phyloP scores from a whole-genome alignment of 2,329 filamentous ascomycete genomes.

The Talaromyces atroroseus region DNA sequence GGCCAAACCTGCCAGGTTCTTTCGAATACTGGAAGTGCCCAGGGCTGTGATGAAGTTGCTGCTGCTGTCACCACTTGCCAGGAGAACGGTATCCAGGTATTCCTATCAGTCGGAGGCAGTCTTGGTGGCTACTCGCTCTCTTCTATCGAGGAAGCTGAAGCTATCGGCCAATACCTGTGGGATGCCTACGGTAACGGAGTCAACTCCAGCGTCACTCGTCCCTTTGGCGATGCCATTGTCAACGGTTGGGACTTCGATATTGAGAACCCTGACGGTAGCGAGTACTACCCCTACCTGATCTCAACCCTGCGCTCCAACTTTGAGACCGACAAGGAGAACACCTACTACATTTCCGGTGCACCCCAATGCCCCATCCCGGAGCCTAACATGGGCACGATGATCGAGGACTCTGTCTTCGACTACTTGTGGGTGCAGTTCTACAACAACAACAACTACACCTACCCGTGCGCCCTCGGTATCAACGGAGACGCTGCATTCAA shows the following conservation, averaged over 20 bases:
- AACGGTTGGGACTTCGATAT: conserved; percentile 53
- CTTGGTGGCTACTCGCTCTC: not conserved
- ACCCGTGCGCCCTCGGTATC: conserved; percentile 25
- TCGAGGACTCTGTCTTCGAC: conserved; percentile 44
- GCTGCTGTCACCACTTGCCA: not conserved
- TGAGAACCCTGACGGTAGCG: conserved; percentile 33
- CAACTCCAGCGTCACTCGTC: conserved; percentile 38
- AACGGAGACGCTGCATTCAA: conserved; percentile 27
- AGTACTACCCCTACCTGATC: conserved; percentile 40
- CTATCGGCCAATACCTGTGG: not conserved
- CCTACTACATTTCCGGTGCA: conserved; percentile 49
- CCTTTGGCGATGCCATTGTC: conserved; percentile 45
- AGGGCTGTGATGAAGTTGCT: not conserved
- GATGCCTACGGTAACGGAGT: conserved; percentile 3
- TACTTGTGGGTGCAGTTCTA: conserved; percentile 54
- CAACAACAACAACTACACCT: conserved; percentile 42
- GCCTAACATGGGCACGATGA: conserved; percentile 40
- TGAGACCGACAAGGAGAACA: conserved; percentile 25
- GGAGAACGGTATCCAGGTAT: not conserved
- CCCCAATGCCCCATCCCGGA: conserved; percentile 50
- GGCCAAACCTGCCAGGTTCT: not conserved
- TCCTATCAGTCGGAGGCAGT: not conserved
- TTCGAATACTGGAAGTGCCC: not conserved
- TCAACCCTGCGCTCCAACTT: conserved; percentile 42
- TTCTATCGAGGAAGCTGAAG: not conserved